phyloP scores from a whole-genome alignment of 2,329 filamentous ascomycete species.

The Blastomyces silverae region DNA sequence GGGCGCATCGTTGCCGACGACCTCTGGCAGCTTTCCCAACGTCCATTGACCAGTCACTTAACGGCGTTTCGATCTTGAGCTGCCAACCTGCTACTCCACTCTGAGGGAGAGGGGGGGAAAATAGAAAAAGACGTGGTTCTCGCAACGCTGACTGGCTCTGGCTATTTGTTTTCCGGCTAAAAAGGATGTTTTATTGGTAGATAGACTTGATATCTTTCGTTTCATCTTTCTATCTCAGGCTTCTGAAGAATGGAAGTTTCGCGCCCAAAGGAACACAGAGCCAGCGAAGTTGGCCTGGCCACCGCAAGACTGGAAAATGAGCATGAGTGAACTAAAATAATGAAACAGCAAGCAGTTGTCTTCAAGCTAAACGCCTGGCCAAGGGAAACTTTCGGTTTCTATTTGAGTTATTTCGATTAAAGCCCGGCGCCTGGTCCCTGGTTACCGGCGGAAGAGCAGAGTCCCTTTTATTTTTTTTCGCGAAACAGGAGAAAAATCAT shows the following conservation, averaged over 20 bases:
- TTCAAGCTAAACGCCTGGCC: not conserved
- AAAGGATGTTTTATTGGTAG: slow-evolving; percentile 1
- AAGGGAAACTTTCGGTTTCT: not conserved
- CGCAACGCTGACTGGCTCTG: not conserved
- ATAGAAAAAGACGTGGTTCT: not conserved
- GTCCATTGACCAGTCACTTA: slow-evolving; percentile 1
- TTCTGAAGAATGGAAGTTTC: slow-evolving; percentile 8
- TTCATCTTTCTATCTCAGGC: slow-evolving; percentile 1
- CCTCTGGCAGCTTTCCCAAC: not conserved
- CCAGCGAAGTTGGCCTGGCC: not conserved
- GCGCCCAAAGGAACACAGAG: not conserved
- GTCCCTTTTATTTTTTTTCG: not conserved
- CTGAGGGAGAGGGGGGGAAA: not conserved
- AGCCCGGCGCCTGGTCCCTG: not conserved
- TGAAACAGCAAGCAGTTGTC: not conserved
- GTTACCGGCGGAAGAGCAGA: not conserved
- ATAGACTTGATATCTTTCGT: not conserved
- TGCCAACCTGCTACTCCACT: slow-evolving; percentile 1
- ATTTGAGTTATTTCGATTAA: not conserved
- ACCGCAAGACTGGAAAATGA: not conserved
- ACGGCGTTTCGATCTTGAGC: slow-evolving; percentile 11
- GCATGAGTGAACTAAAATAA: not conserved
- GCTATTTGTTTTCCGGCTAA: not conserved
- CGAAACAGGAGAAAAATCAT: not conserved
- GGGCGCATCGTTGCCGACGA: slow-evolving; percentile 6